Evolutionary conservation across 352 stramenopile genomes (phyloP).

Genomic region (Thalassiosira exigua): DNA sequence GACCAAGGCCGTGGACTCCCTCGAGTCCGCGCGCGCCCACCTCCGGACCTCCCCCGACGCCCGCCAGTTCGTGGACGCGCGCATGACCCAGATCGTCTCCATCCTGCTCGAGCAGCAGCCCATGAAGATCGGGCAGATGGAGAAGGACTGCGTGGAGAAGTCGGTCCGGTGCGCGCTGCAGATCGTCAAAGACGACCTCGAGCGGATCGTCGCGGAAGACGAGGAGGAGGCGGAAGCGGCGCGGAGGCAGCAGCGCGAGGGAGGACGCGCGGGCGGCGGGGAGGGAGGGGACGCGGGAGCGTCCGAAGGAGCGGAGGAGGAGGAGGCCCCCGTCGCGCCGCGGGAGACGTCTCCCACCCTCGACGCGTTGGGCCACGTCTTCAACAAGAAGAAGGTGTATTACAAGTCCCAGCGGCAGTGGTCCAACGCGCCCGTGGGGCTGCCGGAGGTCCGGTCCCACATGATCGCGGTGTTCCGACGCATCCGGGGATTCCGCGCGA

Average conservation of each 20-base stretch:
- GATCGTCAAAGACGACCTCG: slow-evolving; percentile 76
- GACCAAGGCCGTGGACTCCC: slow-evolving; percentile 79
- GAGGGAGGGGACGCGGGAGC: not conserved
- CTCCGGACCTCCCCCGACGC: slow-evolving; percentile 39
- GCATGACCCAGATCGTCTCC: slow-evolving; percentile 77
- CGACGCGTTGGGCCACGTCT: slow-evolving; percentile 66
- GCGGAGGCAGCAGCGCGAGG: slow-evolving; percentile 4
- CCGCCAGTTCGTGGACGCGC: slow-evolving; percentile 71
- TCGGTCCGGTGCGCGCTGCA: slow-evolving; percentile 58
- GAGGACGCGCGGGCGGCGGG: not conserved
- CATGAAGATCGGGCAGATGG: slow-evolving; percentile 75
- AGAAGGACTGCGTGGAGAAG: slow-evolving; percentile 83
- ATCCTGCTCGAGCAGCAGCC: slow-evolving; percentile 85
- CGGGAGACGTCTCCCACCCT: slow-evolving; percentile 30
- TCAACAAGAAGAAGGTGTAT: slow-evolving; percentile 82
- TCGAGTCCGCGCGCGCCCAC: slow-evolving; percentile 61
- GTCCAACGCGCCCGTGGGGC: slow-evolving; percentile 41
- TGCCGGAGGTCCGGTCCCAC: slow-evolving; percentile 67
- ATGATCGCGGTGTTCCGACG: slow-evolving; percentile 78
- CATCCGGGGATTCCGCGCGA: slow-evolving; percentile 61
- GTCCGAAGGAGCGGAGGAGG: not conserved
- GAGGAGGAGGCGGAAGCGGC: slow-evolving; percentile 11
- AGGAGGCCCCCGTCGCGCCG: not conserved
- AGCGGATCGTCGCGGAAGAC: slow-evolving; percentile 12
- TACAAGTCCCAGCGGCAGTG: slow-evolving; percentile 73